A percentile compares a stretch with the other conserved stretches of the same genome.
phyloP scores from a whole-genome alignment of 352 stramenopile genomes.

The Phytophthora pistaciae region DNA sequence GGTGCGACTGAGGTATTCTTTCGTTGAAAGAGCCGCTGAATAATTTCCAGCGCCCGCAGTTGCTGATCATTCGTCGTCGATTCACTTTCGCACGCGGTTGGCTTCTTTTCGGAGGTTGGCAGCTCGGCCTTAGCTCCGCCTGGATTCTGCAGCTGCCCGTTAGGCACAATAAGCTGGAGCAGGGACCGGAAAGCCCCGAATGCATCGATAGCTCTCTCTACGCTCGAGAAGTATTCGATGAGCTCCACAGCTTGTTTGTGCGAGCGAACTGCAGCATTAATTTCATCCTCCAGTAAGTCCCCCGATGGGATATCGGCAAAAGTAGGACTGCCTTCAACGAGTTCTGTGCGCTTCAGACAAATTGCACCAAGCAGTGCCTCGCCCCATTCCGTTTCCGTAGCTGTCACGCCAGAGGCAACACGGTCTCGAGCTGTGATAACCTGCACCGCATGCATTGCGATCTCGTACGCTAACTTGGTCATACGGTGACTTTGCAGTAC shows the following conservation, averaged over 20 bases:
- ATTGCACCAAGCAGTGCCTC: constrained; percentile 42
- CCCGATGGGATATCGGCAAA: neutral
- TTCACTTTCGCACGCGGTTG: constrained; percentile 10
- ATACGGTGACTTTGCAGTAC: constrained; percentile 54
- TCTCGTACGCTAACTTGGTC: constrained; percentile 52
- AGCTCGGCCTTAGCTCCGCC: constrained; percentile 7
- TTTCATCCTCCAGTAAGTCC: constrained; percentile 4
- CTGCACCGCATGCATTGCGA: constrained; percentile 40
- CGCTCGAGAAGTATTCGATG: constrained; percentile 36
- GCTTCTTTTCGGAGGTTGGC: neutral
- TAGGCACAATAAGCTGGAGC: constrained; percentile 64
- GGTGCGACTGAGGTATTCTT: constrained; percentile 20
- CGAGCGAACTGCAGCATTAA: constrained; percentile 2
- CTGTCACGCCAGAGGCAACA: constrained; percentile 12
- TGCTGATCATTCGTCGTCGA: constrained; percentile 8
- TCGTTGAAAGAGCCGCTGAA: constrained; percentile 21
- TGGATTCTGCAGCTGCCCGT: constrained; percentile 46
- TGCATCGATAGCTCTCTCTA: constrained; percentile 40
- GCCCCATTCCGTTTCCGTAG: constrained; percentile 58
- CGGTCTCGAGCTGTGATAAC: constrained; percentile 24
- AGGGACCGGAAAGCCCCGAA: constrained; percentile 51
- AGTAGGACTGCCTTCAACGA: constrained; percentile 6
- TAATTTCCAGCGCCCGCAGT: constrained; percentile 21
- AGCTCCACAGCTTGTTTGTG: constrained; percentile 37
- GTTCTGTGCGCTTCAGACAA: constrained; percentile 36